These are phyloP conservation scores for Neocatenulostroma microsporum DNA, from an alignment of 2,329 filamentous ascomycete genomes.

Conservation along the genomic window DNA sequence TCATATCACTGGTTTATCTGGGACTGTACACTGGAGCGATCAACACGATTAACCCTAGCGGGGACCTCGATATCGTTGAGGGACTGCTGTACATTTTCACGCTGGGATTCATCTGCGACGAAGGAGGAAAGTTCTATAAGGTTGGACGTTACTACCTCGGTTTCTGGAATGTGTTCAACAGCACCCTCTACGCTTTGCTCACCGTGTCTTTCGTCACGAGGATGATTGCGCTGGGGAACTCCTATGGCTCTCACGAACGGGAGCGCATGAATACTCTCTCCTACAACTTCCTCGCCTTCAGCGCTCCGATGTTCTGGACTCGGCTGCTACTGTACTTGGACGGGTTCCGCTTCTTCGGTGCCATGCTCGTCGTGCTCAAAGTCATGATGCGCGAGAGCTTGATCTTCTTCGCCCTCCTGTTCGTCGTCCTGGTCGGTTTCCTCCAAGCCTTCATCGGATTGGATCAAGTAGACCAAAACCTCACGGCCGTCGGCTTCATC, in stretches of 20 bases:
- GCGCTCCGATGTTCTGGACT: constrained; percentile 94
- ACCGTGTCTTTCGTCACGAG: constrained; percentile 71
- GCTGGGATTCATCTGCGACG: constrained; percentile 81
- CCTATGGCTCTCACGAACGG: constrained; percentile 38
- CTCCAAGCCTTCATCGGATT: constrained; percentile 91
- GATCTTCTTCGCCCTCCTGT: constrained; percentile 89
- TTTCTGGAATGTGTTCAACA: constrained; percentile 95
- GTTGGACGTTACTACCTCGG: constrained; percentile 83
- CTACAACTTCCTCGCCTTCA: constrained; percentile 91
- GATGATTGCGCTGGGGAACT: constrained; percentile 66
- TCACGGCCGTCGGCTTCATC: constrained; percentile 60
- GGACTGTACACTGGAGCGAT: constrained; percentile 82
- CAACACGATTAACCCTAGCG: constrained; percentile 77
- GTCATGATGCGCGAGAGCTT: constrained; percentile 60
- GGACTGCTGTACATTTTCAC: constrained; percentile 85
- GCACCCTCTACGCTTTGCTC: constrained; percentile 69
- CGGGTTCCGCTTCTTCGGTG: constrained; percentile 88
- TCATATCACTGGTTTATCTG: constrained; percentile 76
- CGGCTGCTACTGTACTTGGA: constrained; percentile 88
- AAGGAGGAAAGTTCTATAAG: constrained; percentile 84
- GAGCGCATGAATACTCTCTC: constrained; percentile 65
- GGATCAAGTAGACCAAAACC: constrained; percentile 72
- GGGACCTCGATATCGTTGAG: constrained; percentile 78
- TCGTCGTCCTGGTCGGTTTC: constrained; percentile 77
- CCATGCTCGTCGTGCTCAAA: constrained; percentile 95